phyloP scores from a whole-genome alignment of 2,329 filamentous ascomycete genomes.

The Colletotrichum godetiae region DNA sequence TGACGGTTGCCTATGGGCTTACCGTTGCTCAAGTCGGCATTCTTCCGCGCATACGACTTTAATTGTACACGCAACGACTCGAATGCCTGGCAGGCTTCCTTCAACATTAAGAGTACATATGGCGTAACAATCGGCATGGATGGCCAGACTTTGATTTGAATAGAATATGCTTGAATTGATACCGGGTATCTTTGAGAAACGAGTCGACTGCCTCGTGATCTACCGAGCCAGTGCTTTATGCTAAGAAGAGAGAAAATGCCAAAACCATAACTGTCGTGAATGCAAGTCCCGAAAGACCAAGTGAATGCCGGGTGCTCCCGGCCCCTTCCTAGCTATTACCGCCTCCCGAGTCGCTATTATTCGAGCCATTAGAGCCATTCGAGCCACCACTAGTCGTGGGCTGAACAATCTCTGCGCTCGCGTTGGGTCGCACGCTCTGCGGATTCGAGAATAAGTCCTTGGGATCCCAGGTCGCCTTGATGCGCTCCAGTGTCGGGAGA shows the following conservation, averaged over 20 bases:
- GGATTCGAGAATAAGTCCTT: constrained; percentile 68
- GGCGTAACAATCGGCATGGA: neutral
- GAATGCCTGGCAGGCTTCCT: neutral
- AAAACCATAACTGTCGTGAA: neutral
- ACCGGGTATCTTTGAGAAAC: constrained; percentile 24
- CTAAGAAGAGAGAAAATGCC: neutral
- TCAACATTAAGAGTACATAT: neutral
- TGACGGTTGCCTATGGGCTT: neutral
- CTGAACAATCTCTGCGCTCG: constrained; percentile 16
- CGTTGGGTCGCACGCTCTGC: constrained; percentile 60
- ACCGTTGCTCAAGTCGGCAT: neutral
- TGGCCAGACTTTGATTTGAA: neutral
- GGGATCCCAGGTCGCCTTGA: constrained; percentile 66
- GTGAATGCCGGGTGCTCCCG: constrained; percentile 19
- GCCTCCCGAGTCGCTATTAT: neutral
- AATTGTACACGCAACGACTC: neutral
- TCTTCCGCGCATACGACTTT: neutral
- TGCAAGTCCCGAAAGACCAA: neutral
- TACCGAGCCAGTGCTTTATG: constrained; percentile 5
- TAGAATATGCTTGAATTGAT: neutral
- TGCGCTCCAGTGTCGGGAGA: constrained; percentile 54
- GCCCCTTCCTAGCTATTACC: constrained; percentile 24
- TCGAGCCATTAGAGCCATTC: neutral
- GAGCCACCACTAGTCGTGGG: constrained; percentile 6
- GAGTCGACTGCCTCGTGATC: constrained; percentile 7